Evolutionary conservation across 202 grass and related monocot genomes (phyloP).

Genomic region (Schoenoplectus tabernaemontani): DNA sequence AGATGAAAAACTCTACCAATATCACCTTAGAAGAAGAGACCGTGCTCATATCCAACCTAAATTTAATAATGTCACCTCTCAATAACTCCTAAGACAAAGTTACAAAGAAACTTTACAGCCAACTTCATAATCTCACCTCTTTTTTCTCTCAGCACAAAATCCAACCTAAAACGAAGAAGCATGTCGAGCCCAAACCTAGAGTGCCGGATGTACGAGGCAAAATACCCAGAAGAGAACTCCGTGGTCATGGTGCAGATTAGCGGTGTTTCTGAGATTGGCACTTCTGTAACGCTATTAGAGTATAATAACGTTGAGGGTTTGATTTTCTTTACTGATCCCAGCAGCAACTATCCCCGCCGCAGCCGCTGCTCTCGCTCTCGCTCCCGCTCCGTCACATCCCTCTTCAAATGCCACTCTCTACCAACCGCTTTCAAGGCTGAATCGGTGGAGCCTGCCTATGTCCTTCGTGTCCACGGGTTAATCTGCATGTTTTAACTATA

Average conservation of each 20-base stretch:
- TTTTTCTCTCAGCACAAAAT: not conserved
- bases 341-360: not conserved
- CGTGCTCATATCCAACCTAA: not conserved
- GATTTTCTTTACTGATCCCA: constrained; percentile 24
- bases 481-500: not conserved
- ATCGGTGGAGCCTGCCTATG: constrained; percentile 61
- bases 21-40: not conserved
- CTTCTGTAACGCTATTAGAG: constrained; percentile 24
- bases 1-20: not conserved
- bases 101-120: not conserved
- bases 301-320: constrained; percentile 32
- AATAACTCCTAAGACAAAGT: not conserved
- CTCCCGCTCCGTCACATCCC: constrained; percentile 1
- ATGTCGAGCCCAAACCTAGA: constrained; percentile 18
- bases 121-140: not conserved
- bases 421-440: not conserved
- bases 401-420: constrained; percentile 25
- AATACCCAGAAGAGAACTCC: constrained; percentile 5
- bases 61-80: too few species aligned
- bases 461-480: constrained; percentile 58
- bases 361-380: not conserved
- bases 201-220: constrained; percentile 27
- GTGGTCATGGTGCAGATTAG: constrained; percentile 31
- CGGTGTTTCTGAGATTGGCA: constrained; percentile 10
- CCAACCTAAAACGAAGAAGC: not conserved